These are phyloP conservation scores for Saturnispora hagleri DNA, from an alignment of 805 yeast genomes.

Conservation along the genomic window DNA sequence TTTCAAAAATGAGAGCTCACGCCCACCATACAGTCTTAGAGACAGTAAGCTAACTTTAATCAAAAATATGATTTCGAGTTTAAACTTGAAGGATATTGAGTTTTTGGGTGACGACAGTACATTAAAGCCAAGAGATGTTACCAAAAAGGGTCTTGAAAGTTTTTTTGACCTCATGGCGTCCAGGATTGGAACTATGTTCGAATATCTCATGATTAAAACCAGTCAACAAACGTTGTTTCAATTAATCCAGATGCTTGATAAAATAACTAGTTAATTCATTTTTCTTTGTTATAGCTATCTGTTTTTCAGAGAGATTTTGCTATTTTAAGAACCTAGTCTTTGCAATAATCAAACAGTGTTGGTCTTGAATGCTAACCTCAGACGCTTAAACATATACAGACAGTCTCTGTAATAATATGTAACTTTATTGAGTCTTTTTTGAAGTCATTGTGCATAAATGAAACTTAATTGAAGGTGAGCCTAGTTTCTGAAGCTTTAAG, in stretches of 20 bases:
- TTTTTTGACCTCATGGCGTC: neutral
- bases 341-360: too few species aligned
- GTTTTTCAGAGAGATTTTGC: neutral
- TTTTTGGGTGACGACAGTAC: neutral
- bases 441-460: too few species aligned
- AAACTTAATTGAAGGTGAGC: too few species aligned
- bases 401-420: too few species aligned
- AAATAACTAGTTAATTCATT: neutral
- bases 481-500: too few species aligned
- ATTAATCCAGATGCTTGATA: neutral
- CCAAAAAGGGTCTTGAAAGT: neutral
- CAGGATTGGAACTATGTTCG: neutral
- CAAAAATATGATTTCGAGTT: neutral
- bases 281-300: too few species aligned
- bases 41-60: neutral
- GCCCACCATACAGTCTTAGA: neutral
- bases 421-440: too few species aligned
- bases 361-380: too few species aligned
- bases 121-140: neutral
- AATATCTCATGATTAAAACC: neutral
- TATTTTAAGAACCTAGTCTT: neutral
- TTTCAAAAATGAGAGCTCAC: neutral
- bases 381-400: too few species aligned
- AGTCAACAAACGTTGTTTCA: neutral
- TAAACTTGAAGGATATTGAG: neutral